Conservation (phyloP, 202 grass and related monocot species). For the Digitaria exilis region DNA sequence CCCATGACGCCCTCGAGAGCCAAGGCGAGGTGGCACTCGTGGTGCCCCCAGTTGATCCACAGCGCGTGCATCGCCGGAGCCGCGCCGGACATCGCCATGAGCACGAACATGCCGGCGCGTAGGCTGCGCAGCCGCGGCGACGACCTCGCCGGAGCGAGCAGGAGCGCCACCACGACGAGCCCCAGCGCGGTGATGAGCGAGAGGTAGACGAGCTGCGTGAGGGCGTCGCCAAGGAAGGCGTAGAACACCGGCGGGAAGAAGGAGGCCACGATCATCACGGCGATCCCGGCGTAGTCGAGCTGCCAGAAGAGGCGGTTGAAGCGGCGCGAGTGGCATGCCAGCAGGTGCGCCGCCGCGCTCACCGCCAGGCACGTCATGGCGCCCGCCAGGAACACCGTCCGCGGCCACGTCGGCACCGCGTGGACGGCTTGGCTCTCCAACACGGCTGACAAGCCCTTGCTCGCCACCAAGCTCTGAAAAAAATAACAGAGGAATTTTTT, state of each 20-base stretch:
- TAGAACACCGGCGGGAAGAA: constrained; percentile 94
- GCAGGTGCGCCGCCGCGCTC: constrained; percentile 80
- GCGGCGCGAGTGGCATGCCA: constrained; percentile 81
- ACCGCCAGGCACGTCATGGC: constrained; percentile 79
- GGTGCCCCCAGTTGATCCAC: constrained; percentile 61
- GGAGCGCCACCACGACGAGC: constrained; percentile 49
- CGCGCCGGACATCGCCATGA: constrained; percentile 70
- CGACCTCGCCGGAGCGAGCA: constrained; percentile 61
- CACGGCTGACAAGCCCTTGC: background rate
- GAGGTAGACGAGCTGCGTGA: constrained; percentile 57
- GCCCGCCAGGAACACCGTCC: constrained; percentile 73
- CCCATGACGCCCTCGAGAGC: constrained; percentile 72
- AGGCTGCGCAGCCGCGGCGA: constrained; percentile 66
- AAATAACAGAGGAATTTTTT: too few relatives aligned
- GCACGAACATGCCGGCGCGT: constrained; percentile 67
- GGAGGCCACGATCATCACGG: constrained; percentile 86
- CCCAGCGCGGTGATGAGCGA: constrained; percentile 67
- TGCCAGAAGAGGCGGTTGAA: constrained; percentile 85
- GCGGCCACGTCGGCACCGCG: constrained; percentile 70
- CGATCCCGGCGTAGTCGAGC: constrained; percentile 93
- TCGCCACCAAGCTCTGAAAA: constrained; percentile 34
- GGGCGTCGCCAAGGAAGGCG: constrained; percentile 58
- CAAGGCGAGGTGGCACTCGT: constrained; percentile 56
- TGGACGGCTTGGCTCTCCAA: background rate
- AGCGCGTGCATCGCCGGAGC: constrained; percentile 77